Conservation (phyloP, 2,329 filamentous ascomycete species). For the Dothideomycetes sp. region DNA sequence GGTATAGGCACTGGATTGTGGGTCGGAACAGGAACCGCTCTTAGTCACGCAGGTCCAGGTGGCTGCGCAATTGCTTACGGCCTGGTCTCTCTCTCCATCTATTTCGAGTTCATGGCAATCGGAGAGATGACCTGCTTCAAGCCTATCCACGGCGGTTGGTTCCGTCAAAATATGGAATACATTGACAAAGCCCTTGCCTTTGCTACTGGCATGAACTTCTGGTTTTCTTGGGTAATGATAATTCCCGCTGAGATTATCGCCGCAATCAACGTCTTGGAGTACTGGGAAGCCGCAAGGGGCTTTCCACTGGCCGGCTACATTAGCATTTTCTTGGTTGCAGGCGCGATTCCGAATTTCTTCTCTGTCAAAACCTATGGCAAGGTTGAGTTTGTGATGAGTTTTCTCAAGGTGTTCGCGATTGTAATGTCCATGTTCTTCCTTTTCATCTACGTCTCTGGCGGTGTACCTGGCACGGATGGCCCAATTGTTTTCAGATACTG, state of each 20-base stretch:
- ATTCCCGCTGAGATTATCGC: conserved; percentile 25
- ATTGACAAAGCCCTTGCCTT: conserved; percentile 24
- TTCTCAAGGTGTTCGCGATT: conserved; percentile 21
- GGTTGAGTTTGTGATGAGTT: conserved; percentile 22
- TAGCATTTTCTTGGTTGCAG: conserved; percentile 20
- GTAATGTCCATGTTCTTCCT: conserved; percentile 24
- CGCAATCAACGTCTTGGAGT: conserved; percentile 21
- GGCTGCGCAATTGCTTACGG: conserved; percentile 23
- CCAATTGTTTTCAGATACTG: conserved; percentile 21
- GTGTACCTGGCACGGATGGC: conserved; percentile 20
- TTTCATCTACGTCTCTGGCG: conserved; percentile 25
- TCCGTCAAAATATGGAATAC: conserved; percentile 22
- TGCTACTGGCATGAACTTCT: conserved; percentile 24
- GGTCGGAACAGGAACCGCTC: conserved; percentile 25
- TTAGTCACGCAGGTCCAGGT: conserved; percentile 23
- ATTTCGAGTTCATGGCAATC: conserved; percentile 22
- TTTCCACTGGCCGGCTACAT: conserved; percentile 23
- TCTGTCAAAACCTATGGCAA: conserved; percentile 20
- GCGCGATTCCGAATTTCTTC: conserved; percentile 15
- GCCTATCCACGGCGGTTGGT: conserved; percentile 24
- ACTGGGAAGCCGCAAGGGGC: conserved; percentile 19
- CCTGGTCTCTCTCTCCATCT: conserved; percentile 22
- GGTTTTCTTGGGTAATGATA: conserved; percentile 24
- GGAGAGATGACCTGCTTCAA: conserved; percentile 15
- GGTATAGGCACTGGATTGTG: conserved; percentile 26